Evolutionary conservation across 129 eudicot genomes (phyloP).

Genomic region (Lonicera japonica): DNA sequence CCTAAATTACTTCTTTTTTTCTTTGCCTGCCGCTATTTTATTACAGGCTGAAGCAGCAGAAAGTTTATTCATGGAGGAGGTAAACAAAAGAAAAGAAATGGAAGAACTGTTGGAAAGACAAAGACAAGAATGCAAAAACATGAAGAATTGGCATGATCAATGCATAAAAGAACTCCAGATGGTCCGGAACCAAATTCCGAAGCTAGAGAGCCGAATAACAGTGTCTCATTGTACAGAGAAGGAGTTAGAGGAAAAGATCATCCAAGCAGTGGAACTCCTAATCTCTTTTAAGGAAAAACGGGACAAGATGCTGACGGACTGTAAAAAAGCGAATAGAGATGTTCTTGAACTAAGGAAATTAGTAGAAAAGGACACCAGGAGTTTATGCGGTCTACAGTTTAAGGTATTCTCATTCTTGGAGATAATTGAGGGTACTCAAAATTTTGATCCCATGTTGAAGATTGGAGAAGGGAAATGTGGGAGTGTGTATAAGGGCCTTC

Average conservation of each 20-base stretch:
- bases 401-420: conserved; percentile 50
- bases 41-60: conserved; percentile 65
- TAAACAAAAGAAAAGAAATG: conserved; percentile 32
- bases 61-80: conserved; percentile 41
- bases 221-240: conserved; percentile 32
- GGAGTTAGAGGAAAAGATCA: conserved; percentile 74
- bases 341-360: conserved; percentile 26
- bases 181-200: conserved; percentile 37
- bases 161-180: conserved; percentile 42
- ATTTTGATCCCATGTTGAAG: conserved; percentile 57
- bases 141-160: conserved; percentile 41
- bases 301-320: conserved; percentile 48
- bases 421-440: conserved; percentile 68
- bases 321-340: conserved; percentile 39
- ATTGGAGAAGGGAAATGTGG: conserved; percentile 80
- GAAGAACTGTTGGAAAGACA: conserved; percentile 40
- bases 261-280: conserved; percentile 77
- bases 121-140: conserved; percentile 42
- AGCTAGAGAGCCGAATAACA: conserved; percentile 42
- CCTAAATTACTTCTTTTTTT: neutral
- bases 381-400: conserved; percentile 23
- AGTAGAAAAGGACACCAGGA: conserved; percentile 16
- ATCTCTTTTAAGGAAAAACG: conserved; percentile 49
- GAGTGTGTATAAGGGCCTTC: conserved; percentile 68
- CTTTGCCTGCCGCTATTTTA: neutral